Conservation (phyloP, 768 basidiomycete genomes). For the Mycena olivaceomarginata region DNA sequence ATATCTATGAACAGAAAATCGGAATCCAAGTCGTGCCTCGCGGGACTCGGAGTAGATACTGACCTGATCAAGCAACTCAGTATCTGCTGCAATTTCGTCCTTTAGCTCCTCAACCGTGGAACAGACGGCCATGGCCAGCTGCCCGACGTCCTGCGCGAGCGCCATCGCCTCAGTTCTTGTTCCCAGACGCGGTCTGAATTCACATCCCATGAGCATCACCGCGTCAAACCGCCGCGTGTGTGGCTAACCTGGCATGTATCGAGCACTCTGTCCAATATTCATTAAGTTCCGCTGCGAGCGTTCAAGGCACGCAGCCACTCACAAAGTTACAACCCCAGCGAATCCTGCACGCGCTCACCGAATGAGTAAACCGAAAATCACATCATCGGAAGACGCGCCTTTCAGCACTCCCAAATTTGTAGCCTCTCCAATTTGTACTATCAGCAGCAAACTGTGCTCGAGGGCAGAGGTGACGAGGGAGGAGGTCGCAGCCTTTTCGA, state of each 20-base stretch:
- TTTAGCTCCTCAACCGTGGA: conserved; percentile 36
- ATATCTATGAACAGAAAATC: conserved; percentile 16
- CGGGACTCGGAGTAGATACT: not conserved
- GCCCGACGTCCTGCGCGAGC: conserved; percentile 41
- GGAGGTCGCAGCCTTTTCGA: conserved; percentile 28
- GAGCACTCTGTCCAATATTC: conserved; percentile 26
- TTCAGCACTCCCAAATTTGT: conserved; percentile 35
- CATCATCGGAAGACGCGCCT: conserved; percentile 21
- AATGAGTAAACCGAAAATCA: not conserved
- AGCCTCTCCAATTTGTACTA: conserved; percentile 36
- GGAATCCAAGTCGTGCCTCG: not conserved
- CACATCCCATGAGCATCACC: not conserved
- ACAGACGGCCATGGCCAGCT: conserved; percentile 35
- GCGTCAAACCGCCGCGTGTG: not conserved
- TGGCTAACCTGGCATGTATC: conserved; percentile 42
- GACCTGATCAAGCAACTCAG: conserved; percentile 39
- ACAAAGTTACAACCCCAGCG: conserved; percentile 37
- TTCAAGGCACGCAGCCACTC: not conserved
- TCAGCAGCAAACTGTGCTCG: conserved; percentile 28
- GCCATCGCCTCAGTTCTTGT: conserved; percentile 39
- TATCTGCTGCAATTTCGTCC: conserved; percentile 33
- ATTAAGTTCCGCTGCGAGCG: conserved; percentile 1
- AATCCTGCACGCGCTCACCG: conserved; percentile 29
- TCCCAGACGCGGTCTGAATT: conserved; percentile 39
- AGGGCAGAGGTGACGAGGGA: conserved; percentile 32